Evolutionary conservation across 768 basidiomycete genomes (phyloP).

Genomic region (Kwoniella newhampshirensis): DNA sequence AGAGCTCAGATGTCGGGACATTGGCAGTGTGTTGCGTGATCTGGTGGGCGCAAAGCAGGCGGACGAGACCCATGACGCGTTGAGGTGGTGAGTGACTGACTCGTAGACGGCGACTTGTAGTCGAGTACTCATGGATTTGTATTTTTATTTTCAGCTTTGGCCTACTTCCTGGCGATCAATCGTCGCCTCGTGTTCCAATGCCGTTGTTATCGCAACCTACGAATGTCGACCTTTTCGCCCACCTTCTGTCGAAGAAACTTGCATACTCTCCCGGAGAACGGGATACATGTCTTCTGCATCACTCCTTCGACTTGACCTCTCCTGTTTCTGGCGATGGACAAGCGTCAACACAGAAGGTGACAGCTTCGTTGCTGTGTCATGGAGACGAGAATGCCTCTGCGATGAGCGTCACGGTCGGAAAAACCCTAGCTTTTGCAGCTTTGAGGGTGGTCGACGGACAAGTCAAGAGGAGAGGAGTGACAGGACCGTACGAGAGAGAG

Average conservation of each 20-base stretch:
- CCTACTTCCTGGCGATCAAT: slow-evolving; percentile 7
- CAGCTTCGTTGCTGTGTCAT: slow-evolving; percentile 66
- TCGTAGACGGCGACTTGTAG: too few species aligned
- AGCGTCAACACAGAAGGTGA: slow-evolving; percentile 58
- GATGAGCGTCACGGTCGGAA: slow-evolving; percentile 86
- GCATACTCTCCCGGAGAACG: slow-evolving; percentile 69
- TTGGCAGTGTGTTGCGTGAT: slow-evolving; percentile 18
- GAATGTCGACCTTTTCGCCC: slow-evolving; percentile 69
- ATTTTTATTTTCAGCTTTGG: slow-evolving; percentile 5
- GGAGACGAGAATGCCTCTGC: slow-evolving; percentile 66
- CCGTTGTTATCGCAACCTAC: slow-evolving; percentile 13
- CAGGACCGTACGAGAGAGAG: slow-evolving; percentile 63
- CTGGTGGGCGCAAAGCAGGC: slow-evolving; percentile 16
- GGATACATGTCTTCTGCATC: slow-evolving; percentile 82
- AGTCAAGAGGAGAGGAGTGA: slow-evolving; percentile 62
- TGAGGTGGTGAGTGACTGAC: slow-evolving; percentile 35
- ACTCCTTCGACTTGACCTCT: slow-evolving; percentile 66
- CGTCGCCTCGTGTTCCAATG: slow-evolving; percentile 15
- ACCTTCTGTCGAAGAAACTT: slow-evolving; percentile 69
- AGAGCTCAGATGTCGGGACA: slow-evolving; percentile 9
- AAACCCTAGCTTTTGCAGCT: slow-evolving; percentile 82
- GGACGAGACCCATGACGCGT: slow-evolving; percentile 34
- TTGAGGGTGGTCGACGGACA: slow-evolving; percentile 68
- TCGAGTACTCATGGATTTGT: too few species aligned
- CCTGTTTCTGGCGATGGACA: background rate